Percentiles rank a stretch among this genome's conserved stretches.
phyloP scores from a whole-genome alignment of 306 rosid genomes.

The Fagus sylvatica region DNA sequence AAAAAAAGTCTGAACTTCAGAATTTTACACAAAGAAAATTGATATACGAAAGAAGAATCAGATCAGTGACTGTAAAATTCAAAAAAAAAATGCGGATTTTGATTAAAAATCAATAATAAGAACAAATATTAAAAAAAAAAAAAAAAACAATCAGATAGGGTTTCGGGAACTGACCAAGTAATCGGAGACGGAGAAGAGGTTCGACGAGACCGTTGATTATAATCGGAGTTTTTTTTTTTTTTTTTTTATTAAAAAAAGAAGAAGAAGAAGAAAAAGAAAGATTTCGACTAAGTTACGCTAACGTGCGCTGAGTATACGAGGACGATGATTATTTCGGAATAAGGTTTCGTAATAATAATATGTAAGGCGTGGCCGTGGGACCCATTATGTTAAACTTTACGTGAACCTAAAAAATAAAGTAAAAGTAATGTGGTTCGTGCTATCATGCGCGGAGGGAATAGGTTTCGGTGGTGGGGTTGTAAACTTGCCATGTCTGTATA shows the following conservation, averaged over 20 bases:
- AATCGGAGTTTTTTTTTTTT: neutral
- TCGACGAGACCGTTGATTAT: neutral
- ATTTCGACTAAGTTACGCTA: slow-evolving; percentile 1
- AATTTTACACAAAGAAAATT: neutral
- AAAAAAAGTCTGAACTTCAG: neutral
- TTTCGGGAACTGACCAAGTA: slow-evolving; percentile 3
- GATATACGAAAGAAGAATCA: neutral
- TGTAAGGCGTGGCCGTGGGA: too few species aligned
- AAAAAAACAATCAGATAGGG: neutral
- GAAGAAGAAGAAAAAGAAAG: too few species aligned
- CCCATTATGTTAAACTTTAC: too few species aligned
- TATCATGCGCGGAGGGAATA: neutral
- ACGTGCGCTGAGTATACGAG: slow-evolving; percentile 6
- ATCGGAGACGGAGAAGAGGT: slow-evolving; percentile 7
- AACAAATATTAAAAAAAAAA: neutral
- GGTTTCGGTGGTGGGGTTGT: neutral
- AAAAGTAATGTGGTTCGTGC: neutral
- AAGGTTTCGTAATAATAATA: too few species aligned
- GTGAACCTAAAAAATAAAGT: too few species aligned
- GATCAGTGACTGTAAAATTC: neutral
- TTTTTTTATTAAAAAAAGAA: neutral
- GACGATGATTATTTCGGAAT: neutral
- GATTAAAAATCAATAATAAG: neutral
- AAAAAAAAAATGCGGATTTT: neutral
- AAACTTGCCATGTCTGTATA: too few species aligned